Evolutionary conservation across 768 basidiomycete species (phyloP), one percentile per base, ranked within the genome.

Genomic region (Hypholoma fasciculare): DNA sequence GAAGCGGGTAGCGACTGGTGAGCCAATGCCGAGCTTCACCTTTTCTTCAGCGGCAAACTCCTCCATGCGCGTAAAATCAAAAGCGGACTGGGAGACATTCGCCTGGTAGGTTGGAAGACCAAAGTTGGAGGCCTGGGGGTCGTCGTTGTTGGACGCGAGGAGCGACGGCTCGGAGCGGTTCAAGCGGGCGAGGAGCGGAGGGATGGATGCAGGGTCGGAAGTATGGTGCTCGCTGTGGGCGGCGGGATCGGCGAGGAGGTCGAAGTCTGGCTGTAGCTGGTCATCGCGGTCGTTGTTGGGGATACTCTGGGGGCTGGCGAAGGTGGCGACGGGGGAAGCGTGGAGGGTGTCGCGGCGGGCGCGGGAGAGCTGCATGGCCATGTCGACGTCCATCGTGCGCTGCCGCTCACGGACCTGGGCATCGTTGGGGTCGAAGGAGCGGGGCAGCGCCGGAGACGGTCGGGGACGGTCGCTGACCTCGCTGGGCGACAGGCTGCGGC

Each of bases 341-440:
- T 75, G 71, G 7, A 85, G 65, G 0, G 88, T 88, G 51, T 86
- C 86, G 59, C 87, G 78, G 19, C 91, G 82, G 1, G 89, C 90
- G 19, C 84, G 79, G 20, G 88, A 89, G 42, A 90, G 82, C 34
- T 90, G 88, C 68, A 92, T 82, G 53, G 90, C 92, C 90, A 94
- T 93, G 66, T 96, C 94, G 0, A 92, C 92, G 66, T 98, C 96
- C 88, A 97, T 92, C 6, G 92, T 87, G 37, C 90, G 83, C 77
- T 98, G 95, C 17, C 95, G 85, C 71, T 97, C 94, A 54, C 87
- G 79, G 17, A 84, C 85, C 53, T 90, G 84, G 0, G 89, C 85
- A 67, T 92, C 88, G 75, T 87, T 80, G 9, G 80, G 82, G 68
- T 91, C 86, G 59, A 82, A 81, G 8, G 88, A 80, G 43, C 88